These are phyloP conservation scores for Peltaster fructicola DNA, from an alignment of 2,329 filamentous ascomycete genomes.

Conservation along the genomic window DNA sequence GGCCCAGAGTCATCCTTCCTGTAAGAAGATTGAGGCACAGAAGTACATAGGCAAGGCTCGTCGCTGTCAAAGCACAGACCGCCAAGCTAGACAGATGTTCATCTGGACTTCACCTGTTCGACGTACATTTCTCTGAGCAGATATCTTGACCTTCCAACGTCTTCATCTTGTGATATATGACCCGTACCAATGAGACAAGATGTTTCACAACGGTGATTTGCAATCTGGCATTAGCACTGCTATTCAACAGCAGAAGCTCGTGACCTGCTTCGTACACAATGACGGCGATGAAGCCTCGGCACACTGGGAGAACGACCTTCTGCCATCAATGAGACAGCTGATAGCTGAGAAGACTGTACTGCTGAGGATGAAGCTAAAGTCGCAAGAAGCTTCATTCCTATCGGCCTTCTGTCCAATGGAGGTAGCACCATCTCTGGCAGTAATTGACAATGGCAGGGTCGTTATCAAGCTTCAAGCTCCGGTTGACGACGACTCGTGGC, in stretches of 20 bases:
- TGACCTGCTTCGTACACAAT: conserved; percentile 62
- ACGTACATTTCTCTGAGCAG: no score
- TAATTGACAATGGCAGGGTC: conserved; percentile 58
- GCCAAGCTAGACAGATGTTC: no score
- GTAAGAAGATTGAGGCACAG: no score
- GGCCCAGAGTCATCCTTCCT: no score
- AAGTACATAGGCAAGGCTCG: no score
- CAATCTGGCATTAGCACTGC: conserved; percentile 66
- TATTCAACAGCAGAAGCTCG: conserved; percentile 55
- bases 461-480: conserved; percentile 58
- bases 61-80: no score
- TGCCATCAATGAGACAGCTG: conserved; percentile 18
- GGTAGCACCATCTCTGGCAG: conserved; percentile 57
- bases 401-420: conserved; percentile 68
- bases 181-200: no score
- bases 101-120: conserved; percentile 1
- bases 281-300: conserved; percentile 53
- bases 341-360: conserved; percentile 48
- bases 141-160: neutral
- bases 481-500: conserved; percentile 44
- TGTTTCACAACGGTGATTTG: conserved; percentile 70
- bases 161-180: neutral
- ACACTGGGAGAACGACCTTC: conserved; percentile 20
- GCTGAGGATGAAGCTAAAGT: conserved; percentile 53
- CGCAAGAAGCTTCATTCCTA: conserved; percentile 65